Evolutionary conservation across 2,329 filamentous ascomycete species (phyloP).

Genomic region (Teratosphaeria zuluensis): DNA sequence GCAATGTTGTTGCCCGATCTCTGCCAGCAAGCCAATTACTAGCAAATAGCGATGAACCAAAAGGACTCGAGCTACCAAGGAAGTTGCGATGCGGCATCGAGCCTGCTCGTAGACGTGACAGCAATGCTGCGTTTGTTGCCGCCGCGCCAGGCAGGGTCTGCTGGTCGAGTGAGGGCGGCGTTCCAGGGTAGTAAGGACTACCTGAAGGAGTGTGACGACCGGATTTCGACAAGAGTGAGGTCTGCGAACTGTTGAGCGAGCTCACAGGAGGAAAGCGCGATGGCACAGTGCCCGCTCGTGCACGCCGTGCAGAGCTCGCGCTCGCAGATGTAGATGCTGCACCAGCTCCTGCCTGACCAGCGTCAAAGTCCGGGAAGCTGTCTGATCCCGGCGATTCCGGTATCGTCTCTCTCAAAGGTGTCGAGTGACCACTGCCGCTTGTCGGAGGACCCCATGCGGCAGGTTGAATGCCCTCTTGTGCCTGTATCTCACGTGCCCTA

Average conservation of each 20-base stretch:
- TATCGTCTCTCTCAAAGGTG: constrained; percentile 91
- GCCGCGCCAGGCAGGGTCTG: constrained; percentile 38
- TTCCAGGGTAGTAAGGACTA: constrained; percentile 70
- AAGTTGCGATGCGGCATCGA: constrained; percentile 86
- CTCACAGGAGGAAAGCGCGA: constrained; percentile 80
- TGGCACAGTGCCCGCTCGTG: constrained; percentile 89
- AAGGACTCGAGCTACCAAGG: constrained; percentile 51
- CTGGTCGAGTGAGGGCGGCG: constrained; percentile 24
- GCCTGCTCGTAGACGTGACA: constrained; percentile 80
- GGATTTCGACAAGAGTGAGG: constrained; percentile 59
- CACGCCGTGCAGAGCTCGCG: constrained; percentile 47
- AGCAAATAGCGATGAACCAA: constrained; percentile 80
- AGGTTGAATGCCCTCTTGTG: constrained; percentile 75
- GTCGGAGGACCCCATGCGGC: constrained; percentile 85
- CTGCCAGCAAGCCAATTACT: constrained; percentile 75
- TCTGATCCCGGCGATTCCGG: constrained; percentile 88
- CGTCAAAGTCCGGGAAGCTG: constrained; percentile 81
- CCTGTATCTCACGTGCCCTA: constrained; percentile 92
- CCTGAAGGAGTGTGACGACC: constrained; percentile 78
- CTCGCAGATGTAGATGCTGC: constrained; percentile 14
- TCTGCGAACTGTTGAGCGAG: constrained; percentile 49
- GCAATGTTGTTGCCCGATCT: constrained; percentile 77
- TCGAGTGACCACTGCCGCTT: constrained; percentile 91
- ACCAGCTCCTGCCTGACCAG: constrained; percentile 15
- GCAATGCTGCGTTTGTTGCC: constrained; percentile 55